Percentiles rank a stretch among this genome's conserved stretches.
phyloP scores from a whole-genome alignment of 306 rosid species.

The Fragaria iinumae region DNA sequence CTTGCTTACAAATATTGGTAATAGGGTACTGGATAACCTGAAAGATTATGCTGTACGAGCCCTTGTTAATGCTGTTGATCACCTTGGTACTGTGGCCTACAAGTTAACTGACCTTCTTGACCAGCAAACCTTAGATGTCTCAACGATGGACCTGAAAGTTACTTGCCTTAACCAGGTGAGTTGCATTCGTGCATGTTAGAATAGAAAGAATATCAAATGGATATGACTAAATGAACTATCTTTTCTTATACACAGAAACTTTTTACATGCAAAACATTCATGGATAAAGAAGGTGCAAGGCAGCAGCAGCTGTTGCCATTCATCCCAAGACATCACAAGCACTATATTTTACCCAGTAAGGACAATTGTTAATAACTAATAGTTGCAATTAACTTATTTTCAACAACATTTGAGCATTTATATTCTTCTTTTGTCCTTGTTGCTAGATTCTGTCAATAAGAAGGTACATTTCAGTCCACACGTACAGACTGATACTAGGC shows the following conservation, averaged over 20 bases:
- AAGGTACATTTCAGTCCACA: conserved; percentile 77
- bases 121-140: conserved; percentile 68
- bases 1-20: conserved; percentile 17
- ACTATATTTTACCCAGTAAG: conserved; percentile 77
- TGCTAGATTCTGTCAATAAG: conserved; percentile 63
- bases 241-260: conserved; percentile 55
- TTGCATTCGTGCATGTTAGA: conserved; percentile 7
- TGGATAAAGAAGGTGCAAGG: conserved; percentile 81
- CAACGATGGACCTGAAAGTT: conserved; percentile 68
- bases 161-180: conserved; percentile 73
- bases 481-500: conserved; percentile 50
- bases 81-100: conserved; percentile 98
- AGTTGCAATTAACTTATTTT: conserved; percentile 24
- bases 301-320: conserved; percentile 80
- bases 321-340: conserved; percentile 91
- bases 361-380: conserved; percentile 27
- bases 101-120: conserved; percentile 80
- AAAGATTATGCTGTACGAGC: conserved; percentile 94
- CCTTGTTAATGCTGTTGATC: conserved; percentile 91
- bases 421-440: conserved; percentile 19
- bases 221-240: conserved; percentile 26
- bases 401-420: conserved; percentile 12
- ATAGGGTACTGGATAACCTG: conserved; percentile 83
- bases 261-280: conserved; percentile 68
- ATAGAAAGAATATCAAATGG: conserved; percentile 15